These are phyloP conservation scores for Xylaria bambusicola DNA, from an alignment of 495 filamentous ascomycete species.

Conservation along the genomic window DNA sequence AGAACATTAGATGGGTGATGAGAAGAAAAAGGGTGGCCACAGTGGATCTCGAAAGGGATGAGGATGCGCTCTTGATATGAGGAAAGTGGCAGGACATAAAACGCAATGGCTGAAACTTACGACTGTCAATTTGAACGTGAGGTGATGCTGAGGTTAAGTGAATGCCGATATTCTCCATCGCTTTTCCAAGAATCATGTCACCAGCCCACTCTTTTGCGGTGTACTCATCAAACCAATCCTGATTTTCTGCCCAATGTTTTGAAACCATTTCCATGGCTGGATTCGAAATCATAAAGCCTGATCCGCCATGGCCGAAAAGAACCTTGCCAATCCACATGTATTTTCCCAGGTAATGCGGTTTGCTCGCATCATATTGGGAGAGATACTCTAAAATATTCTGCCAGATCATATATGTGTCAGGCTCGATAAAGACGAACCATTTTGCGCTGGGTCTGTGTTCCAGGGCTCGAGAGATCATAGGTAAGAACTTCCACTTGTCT, in stretches of 20 bases:
- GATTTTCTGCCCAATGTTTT: conserved; percentile 5
- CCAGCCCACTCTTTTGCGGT: conserved; percentile 14
- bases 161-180: neutral
- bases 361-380: conserved; percentile 11
- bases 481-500: conserved; percentile 13
- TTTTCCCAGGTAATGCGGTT: conserved; percentile 1
- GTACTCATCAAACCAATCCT: conserved; percentile 7
- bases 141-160: conserved; percentile 3
- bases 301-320: conserved; percentile 51
- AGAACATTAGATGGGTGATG: neutral
- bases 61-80: neutral
- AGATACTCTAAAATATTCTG: conserved; percentile 14
- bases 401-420: conserved; percentile 13
- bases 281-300: conserved; percentile 50
- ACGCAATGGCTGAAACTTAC: neutral
- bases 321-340: neutral
- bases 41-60: neutral
- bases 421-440: conserved; percentile 16
- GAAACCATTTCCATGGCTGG: conserved; percentile 40
- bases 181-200: conserved; percentile 11
- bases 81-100: neutral
- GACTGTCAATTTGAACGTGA: conserved; percentile 2
- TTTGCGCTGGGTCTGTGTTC: conserved; percentile 1
- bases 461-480: conserved; percentile 7
- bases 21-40: neutral